Percentiles rank a stretch among this genome's conserved stretches.
Evolutionary conservation across 2,329 filamentous ascomycete species (phyloP).

Genomic region (Epichloe coenophiala): DNA sequence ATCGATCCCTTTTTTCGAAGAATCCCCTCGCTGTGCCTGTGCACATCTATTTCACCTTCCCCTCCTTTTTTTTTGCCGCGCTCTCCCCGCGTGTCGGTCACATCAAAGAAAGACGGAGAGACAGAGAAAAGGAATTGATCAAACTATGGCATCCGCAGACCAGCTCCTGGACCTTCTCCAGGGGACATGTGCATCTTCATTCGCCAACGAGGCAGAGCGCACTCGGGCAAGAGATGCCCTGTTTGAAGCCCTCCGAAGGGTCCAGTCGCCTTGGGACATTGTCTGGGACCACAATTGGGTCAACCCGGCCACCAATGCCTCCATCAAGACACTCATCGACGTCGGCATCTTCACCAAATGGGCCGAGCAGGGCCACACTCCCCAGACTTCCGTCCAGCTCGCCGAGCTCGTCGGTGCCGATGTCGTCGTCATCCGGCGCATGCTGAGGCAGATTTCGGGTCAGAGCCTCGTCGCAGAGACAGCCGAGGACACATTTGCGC

Average conservation of each 20-base stretch:
- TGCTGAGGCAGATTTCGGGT: slow-evolving; percentile 22
- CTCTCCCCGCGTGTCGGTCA: neutral
- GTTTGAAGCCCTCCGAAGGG: slow-evolving; percentile 15
- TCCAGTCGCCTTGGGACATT: slow-evolving; percentile 25
- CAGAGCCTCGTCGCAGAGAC: slow-evolving; percentile 22
- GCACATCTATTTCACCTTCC: too few species aligned
- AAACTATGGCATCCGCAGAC: slow-evolving; percentile 13
- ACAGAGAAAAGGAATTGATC: neutral
- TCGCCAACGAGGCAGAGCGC: slow-evolving; percentile 21
- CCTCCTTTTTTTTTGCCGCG: neutral
- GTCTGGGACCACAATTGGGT: slow-evolving; percentile 25
- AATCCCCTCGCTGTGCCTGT: too few species aligned
- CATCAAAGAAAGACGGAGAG: neutral
- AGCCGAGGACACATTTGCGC: slow-evolving; percentile 19
- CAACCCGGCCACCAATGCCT: slow-evolving; percentile 18
- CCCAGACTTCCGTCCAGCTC: slow-evolving; percentile 18
- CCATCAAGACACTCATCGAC: slow-evolving; percentile 24
- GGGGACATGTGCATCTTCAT: slow-evolving; percentile 14
- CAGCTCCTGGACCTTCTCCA: slow-evolving; percentile 13
- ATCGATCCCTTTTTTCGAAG: too few species aligned
- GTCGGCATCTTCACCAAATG: slow-evolving; percentile 23
- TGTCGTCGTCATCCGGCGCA: slow-evolving; percentile 19
- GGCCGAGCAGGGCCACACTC: slow-evolving; percentile 15
- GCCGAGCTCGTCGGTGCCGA: slow-evolving; percentile 21
- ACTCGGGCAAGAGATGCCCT: slow-evolving; percentile 19